Evolutionary conservation across 1,284 basidiomycete genomes (phyloP).

Genomic region (Uromyces viciae-fabae): DNA sequence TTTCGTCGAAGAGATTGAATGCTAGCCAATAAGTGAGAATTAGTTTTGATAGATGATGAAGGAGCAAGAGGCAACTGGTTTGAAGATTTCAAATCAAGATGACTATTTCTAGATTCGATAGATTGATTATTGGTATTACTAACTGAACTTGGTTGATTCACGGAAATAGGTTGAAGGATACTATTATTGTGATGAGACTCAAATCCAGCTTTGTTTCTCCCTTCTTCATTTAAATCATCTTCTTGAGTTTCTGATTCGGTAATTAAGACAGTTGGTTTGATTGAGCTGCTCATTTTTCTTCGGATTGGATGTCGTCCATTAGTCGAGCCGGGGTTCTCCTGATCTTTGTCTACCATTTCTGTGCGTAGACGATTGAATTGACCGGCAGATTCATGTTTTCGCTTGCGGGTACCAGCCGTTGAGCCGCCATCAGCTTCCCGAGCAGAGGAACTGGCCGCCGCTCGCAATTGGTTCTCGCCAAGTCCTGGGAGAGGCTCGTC

Average conservation of each 20-base stretch:
- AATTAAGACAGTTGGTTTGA: too few species aligned
- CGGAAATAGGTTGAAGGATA: not conserved
- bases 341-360: not conserved
- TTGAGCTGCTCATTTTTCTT: not conserved
- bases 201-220: not conserved
- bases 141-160: not conserved
- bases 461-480: not conserved
- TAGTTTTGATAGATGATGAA: not conserved
- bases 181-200: not conserved
- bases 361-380: not conserved
- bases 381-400: not conserved
- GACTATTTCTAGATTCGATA: too few species aligned
- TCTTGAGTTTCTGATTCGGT: not conserved
- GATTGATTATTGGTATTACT: too few species aligned
- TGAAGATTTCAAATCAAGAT: too few species aligned
- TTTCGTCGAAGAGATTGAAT: conserved; percentile 26
- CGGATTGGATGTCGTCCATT: not conserved
- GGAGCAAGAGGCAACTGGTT: not conserved
- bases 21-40: conserved; percentile 6
- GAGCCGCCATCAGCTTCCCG: not conserved
- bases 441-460: not conserved
- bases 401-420: not conserved
- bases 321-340: not conserved
- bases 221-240: not conserved
- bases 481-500: not conserved